A percentile compares a stretch with the other conserved stretches of the same genome.
Conservation (phyloP, 2,329 filamentous ascomycete genomes). For the Fusarium tricinctum region DNA sequence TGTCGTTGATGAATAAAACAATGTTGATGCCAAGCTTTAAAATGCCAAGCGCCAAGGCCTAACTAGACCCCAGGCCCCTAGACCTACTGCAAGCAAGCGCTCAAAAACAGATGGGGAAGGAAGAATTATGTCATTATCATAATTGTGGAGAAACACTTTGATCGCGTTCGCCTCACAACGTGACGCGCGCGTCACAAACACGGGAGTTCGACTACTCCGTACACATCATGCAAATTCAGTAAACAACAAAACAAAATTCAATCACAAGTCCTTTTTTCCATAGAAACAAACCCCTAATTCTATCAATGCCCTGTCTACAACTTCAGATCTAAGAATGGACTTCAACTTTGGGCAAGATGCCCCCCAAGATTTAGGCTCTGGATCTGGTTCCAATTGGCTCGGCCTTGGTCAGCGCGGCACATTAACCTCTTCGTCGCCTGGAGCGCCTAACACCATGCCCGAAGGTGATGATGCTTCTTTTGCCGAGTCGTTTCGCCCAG, state of each 20-base stretch:
- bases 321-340: constrained; percentile 32
- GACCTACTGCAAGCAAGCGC: constrained; percentile 24
- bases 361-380: constrained; percentile 30
- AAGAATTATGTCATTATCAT: constrained; percentile 20
- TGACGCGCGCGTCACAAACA: constrained; percentile 22
- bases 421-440: constrained; percentile 38
- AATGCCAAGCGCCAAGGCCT: constrained; percentile 21
- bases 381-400: constrained; percentile 36
- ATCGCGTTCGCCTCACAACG: constrained; percentile 7
- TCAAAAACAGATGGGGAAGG: background rate
- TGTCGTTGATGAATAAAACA: background rate
- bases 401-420: constrained; percentile 37
- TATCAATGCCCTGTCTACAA: background rate
- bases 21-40: constrained; percentile 28
- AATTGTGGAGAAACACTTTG: constrained; percentile 8
- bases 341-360: constrained; percentile 37
- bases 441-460: constrained; percentile 25
- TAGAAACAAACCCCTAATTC: background rate
- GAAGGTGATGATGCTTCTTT: constrained; percentile 43
- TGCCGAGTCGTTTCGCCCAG: constrained; percentile 46
- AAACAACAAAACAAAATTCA: constrained; percentile 32
- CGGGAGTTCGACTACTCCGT: background rate
- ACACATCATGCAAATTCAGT: constrained; percentile 25
- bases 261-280: constrained; percentile 1
- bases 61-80: constrained; percentile 8